These are phyloP conservation scores for Aureobasidium pullulans DNA, from an alignment of 2,329 filamentous ascomycete species.

Conservation along the genomic window DNA sequence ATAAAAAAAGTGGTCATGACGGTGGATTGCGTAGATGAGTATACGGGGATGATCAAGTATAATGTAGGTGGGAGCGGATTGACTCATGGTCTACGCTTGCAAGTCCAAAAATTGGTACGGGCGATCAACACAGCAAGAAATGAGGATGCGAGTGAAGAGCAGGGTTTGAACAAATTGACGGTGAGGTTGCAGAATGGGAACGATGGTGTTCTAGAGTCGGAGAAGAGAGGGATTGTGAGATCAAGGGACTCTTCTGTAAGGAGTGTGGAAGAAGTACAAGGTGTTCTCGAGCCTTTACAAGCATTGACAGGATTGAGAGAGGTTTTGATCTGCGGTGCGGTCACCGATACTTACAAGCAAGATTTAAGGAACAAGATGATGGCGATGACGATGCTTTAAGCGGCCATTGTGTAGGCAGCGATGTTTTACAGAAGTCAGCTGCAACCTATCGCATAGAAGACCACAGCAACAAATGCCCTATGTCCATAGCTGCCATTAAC, in stretches of 20 bases:
- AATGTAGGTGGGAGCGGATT: conserved; percentile 41
- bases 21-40: conserved; percentile 42
- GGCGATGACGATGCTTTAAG: not conserved
- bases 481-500: too few species aligned
- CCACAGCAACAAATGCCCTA: too few species aligned
- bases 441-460: too few species aligned
- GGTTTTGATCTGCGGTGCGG: conserved; percentile 31
- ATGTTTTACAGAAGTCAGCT: too few species aligned
- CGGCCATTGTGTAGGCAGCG: too few species aligned
- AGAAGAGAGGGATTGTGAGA: conserved; percentile 23
- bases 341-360: conserved; percentile 29
- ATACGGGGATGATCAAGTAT: conserved; percentile 46
- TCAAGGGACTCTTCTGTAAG: conserved; percentile 23
- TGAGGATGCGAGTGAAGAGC: conserved; percentile 17
- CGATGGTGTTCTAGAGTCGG: conserved; percentile 21
- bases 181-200: conserved; percentile 22
- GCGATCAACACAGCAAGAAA: conserved; percentile 27
- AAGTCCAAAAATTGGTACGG: conserved; percentile 35
- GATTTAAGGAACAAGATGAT: not conserved
- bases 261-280: conserved; percentile 31
- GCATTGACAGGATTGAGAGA: conserved; percentile 30
- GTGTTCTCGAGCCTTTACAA: conserved; percentile 36
- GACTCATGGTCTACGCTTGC: conserved; percentile 33
- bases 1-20: conserved; percentile 37
- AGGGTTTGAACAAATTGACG: conserved; percentile 7